Conservation (phyloP, 176 grass and related monocot genomes). For the Saccharum officinarum region DNA sequence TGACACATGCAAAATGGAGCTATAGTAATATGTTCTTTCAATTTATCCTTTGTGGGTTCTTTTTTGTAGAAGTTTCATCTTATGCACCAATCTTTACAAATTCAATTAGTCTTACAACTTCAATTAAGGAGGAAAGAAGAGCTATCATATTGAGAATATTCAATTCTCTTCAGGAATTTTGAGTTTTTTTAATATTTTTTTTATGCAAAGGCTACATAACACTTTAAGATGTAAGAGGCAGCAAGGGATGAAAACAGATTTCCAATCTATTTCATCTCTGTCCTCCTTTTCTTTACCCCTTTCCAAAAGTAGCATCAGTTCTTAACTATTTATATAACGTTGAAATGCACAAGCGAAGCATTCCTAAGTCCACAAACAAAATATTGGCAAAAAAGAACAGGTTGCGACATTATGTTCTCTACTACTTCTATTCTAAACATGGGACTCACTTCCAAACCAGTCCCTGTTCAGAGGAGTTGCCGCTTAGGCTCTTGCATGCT, state of each 20-base stretch:
- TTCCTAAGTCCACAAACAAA: conserved; percentile 8
- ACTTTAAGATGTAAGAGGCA: conserved; percentile 21
- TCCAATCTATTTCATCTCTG: background rate
- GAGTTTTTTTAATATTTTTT: background rate
- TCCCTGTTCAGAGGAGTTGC: conserved; percentile 5
- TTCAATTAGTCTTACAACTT: background rate
- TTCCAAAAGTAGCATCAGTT: background rate
- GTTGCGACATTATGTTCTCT: background rate
- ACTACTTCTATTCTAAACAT: conserved; percentile 1
- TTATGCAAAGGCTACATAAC: background rate
- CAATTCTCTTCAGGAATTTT: background rate
- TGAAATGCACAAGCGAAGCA: background rate
- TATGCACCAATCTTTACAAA: background rate
- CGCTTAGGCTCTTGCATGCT: background rate
- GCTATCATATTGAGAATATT: background rate
- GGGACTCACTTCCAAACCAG: background rate
- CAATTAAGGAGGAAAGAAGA: background rate
- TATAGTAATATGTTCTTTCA: background rate
- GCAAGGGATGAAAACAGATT: background rate
- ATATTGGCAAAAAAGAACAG: background rate
- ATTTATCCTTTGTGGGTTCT: background rate
- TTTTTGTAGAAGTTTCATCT: conserved; percentile 8
- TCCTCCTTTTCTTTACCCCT: background rate
- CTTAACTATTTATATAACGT: background rate
- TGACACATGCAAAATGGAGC: conserved; percentile 1